A percentile compares a stretch with the other conserved stretches of the same genome.
These are phyloP conservation scores for Aspergillus clavatus DNA, from an alignment of 2,329 filamentous ascomycete species.

Conservation along the genomic window DNA sequence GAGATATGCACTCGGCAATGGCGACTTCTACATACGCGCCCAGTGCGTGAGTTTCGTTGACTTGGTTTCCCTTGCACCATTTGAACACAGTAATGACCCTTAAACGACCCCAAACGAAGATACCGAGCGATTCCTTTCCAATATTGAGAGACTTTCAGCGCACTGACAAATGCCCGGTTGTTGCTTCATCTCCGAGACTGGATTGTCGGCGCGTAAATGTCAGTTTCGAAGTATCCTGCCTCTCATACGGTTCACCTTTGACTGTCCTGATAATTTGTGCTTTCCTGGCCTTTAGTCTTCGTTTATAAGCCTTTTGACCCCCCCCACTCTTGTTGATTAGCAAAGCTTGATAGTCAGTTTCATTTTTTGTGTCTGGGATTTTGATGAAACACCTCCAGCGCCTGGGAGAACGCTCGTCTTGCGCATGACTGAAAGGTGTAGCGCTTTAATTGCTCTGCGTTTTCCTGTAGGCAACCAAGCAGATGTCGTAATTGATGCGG, in stretches of 20 bases:
- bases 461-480: neutral
- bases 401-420: no score
- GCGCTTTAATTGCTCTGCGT: no score
- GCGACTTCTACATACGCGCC: no score
- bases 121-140: neutral
- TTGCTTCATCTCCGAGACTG: neutral
- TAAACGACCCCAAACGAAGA: neutral
- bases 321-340: neutral
- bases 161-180: neutral
- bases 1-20: no score
- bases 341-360: no score
- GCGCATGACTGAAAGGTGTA: no score
- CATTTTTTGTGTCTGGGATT: no score
- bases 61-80: no score
- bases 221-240: neutral
- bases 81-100: neutral
- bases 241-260: no score
- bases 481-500: neutral
- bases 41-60: no score
- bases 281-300: conserved; percentile 5
- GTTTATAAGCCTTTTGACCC: neutral
- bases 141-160: neutral
- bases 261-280: neutral
- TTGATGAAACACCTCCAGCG: no score
- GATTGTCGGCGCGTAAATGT: no score